These are phyloP conservation scores for Prillingera fragicola DNA, from an alignment of 1,284 basidiomycete species.

Conservation along the genomic window DNA sequence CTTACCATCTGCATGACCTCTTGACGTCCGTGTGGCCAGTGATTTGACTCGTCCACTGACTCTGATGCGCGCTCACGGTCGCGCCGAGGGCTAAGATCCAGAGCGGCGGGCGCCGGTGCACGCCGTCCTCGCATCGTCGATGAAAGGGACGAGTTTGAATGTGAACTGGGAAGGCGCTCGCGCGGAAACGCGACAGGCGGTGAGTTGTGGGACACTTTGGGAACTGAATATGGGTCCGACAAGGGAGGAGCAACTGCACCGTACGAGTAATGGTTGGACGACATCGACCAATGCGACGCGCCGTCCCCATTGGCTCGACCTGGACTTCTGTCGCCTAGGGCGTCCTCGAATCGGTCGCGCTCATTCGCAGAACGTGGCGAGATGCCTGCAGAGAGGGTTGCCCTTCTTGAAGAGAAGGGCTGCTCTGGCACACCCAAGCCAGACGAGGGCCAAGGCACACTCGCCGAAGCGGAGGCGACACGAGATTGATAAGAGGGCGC, in stretches of 20 bases:
- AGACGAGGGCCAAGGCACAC: background rate
- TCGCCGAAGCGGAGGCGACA: background rate
- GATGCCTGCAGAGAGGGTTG: background rate
- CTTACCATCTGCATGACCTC: too few relatives aligned
- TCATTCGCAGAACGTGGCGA: background rate
- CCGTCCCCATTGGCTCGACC: background rate
- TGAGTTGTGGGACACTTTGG: constrained; percentile 1
- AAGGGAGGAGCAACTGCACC: constrained; percentile 1
- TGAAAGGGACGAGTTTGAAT: constrained; percentile 18
- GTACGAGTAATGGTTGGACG: constrained; percentile 2
- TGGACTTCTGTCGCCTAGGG: background rate
- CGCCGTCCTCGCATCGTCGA: constrained; percentile 26
- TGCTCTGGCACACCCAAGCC: background rate
- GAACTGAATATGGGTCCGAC: constrained; percentile 6
- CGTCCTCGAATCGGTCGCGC: constrained; percentile 3
- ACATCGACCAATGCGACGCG: background rate
- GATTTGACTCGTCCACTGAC: background rate
- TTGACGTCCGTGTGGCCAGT: too few relatives aligned
- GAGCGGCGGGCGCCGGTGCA: constrained; percentile 37
- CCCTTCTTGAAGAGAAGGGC: background rate
- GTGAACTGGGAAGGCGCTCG: constrained; percentile 18
- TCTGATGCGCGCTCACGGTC: background rate
- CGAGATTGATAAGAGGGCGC: constrained; percentile 1
- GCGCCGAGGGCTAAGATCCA: constrained; percentile 29
- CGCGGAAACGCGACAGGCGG: constrained; percentile 2